Percentiles rank a stretch among this genome's conserved stretches.
Conservation (phyloP, 169 alveolate genomes). For the Plasmodium blacklocki region DNA sequence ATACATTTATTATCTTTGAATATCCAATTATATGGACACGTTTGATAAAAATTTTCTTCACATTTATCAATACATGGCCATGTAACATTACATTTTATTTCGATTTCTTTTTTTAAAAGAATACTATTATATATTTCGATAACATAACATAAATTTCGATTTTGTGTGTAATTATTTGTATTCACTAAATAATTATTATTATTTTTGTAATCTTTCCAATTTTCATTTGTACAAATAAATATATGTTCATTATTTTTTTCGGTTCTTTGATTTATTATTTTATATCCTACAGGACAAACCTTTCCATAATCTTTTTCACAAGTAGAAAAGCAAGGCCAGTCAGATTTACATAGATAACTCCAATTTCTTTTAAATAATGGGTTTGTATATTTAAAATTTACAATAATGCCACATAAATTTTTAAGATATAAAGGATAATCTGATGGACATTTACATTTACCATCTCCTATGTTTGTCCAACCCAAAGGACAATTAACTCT, state of each 20-base stretch:
- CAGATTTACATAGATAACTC: conserved; percentile 79
- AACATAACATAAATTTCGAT: conserved; percentile 28
- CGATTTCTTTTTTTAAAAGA: conserved; percentile 37
- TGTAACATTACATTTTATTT: conserved; percentile 40
- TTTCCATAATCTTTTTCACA: conserved; percentile 50
- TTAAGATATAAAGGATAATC: conserved; percentile 67
- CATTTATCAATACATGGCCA: conserved; percentile 73
- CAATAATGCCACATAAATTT: conserved; percentile 76
- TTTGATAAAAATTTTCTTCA: conserved; percentile 69
- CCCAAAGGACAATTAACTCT: conserved; percentile 83
- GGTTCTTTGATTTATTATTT: conserved; percentile 62
- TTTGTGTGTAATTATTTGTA: neutral
- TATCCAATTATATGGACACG: conserved; percentile 83
- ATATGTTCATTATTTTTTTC: conserved; percentile 2
- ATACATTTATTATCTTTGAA: conserved; percentile 73
- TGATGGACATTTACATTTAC: conserved; percentile 70
- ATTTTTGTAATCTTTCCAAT: conserved; percentile 6
- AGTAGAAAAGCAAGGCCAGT: conserved; percentile 77
- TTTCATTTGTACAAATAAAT: conserved; percentile 40
- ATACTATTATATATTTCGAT: conserved; percentile 52
- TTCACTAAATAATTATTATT: neutral
- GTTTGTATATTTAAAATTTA: conserved; percentile 80
- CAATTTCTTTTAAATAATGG: conserved; percentile 80
- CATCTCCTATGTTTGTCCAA: conserved; percentile 77
- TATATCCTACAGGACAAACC: conserved; percentile 44